phyloP scores from a whole-genome alignment of 257 asterid species.

The Handroanthus guayacan region DNA sequence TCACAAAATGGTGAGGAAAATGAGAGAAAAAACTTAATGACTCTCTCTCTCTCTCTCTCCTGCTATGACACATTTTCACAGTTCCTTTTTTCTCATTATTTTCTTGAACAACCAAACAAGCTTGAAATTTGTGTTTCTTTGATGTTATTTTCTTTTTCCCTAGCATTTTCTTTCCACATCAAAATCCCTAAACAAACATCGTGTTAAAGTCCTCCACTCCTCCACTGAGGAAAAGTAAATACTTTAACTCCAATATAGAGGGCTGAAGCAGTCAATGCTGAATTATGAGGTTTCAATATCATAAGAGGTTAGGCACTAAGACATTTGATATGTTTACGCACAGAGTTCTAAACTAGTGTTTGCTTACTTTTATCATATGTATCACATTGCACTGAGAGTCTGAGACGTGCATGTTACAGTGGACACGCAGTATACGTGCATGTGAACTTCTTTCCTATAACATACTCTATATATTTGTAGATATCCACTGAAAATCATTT shows the following conservation, averaged over 20 bases:
- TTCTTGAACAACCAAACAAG: too few species aligned
- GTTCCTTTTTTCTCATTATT: too few species aligned
- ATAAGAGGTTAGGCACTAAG: neutral
- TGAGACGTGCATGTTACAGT: neutral
- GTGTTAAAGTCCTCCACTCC: neutral
- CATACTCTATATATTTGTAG: neutral
- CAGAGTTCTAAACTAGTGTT: constrained; percentile 16
- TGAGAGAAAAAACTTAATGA: too few species aligned
- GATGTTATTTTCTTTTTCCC: too few species aligned
- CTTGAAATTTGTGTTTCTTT: too few species aligned
- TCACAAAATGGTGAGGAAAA: too few species aligned
- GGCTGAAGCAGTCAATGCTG: constrained; percentile 4
- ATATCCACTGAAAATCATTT: constrained; percentile 9
- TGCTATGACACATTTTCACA: too few species aligned
- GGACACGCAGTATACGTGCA: constrained; percentile 18
- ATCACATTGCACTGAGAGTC: constrained; percentile 1
- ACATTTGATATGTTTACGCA: constrained; percentile 14
- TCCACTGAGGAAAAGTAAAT: constrained; percentile 6
- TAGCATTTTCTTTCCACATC: too few species aligned
- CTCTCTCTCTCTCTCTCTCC: too few species aligned
- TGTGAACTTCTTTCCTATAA: constrained; percentile 9
- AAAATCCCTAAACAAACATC: too few species aligned
- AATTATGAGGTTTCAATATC: neutral
- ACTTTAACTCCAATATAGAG: neutral
- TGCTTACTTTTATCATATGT: constrained; percentile 24